Conservation (phyloP, 2,329 filamentous ascomycete species). For the Penicillium brasilianum region DNA sequence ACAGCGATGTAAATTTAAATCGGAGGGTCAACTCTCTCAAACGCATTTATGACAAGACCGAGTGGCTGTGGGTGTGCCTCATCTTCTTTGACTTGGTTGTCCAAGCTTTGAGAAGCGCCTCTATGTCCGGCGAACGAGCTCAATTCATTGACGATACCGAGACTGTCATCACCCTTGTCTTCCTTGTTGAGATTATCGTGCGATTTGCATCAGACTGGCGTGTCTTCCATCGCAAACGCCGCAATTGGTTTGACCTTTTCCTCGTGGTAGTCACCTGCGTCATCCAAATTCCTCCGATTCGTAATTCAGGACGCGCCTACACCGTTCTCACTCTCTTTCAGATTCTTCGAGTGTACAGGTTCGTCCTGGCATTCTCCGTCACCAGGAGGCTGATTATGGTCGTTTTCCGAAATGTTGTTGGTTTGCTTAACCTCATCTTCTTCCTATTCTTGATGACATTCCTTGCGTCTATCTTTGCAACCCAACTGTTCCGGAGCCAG, state of each 20-base stretch:
- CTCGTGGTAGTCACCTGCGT: slow-evolving; percentile 81
- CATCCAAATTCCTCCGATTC: slow-evolving; percentile 84
- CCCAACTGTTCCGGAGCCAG: slow-evolving; percentile 89
- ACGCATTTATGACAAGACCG: slow-evolving; percentile 73
- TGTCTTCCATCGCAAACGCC: slow-evolving; percentile 72
- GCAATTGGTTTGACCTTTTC: slow-evolving; percentile 79
- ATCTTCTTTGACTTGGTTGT: slow-evolving; percentile 81
- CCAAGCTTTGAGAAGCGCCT: slow-evolving; percentile 76
- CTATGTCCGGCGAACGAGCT: slow-evolving; percentile 68
- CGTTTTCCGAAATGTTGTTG: slow-evolving; percentile 87
- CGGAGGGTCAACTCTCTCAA: slow-evolving; percentile 61
- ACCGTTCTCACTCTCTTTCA: slow-evolving; percentile 92
- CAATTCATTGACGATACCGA: slow-evolving; percentile 74
- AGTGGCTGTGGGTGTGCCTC: slow-evolving; percentile 76
- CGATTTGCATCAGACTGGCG: slow-evolving; percentile 81
- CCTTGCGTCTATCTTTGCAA: slow-evolving; percentile 88
- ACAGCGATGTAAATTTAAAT: slow-evolving; percentile 43
- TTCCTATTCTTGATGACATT: slow-evolving; percentile 98
- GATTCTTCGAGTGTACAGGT: slow-evolving; percentile 86
- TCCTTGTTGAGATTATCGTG: slow-evolving; percentile 81
- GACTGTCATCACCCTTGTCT: slow-evolving; percentile 73
- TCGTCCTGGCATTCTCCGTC: slow-evolving; percentile 86
- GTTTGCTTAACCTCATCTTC: slow-evolving; percentile 91
- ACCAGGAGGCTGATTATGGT: slow-evolving; percentile 83
- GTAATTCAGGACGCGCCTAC: slow-evolving; percentile 72